Conservation (phyloP, 2,329 filamentous ascomycete genomes). For the Fusarium floridanum region DNA sequence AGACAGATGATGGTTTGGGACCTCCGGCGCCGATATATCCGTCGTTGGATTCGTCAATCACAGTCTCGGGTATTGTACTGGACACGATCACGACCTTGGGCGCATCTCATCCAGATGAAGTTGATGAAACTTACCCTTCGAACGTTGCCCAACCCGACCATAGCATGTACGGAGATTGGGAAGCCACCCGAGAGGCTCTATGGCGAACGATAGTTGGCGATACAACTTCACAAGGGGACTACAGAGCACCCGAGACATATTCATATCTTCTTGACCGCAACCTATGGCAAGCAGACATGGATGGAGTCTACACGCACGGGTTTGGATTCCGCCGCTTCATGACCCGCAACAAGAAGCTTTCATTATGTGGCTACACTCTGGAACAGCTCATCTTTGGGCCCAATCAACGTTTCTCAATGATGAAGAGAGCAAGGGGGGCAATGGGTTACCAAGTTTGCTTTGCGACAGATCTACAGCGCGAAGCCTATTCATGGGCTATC, state of each 20-base stretch:
- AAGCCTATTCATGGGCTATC: background rate
- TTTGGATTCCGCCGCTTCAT: constrained; percentile 9
- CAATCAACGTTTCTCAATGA: background rate
- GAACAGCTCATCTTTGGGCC: constrained; percentile 1
- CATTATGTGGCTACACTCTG: background rate
- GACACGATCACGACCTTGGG: background rate
- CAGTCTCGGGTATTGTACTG: background rate
- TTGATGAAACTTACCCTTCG: too few species aligned
- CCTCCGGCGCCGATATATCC: background rate
- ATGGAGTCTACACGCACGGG: background rate
- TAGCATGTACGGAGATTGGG: too few species aligned
- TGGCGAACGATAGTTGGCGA: background rate
- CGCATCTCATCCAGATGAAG: too few species aligned
- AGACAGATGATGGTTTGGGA: background rate
- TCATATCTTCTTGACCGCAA: background rate
- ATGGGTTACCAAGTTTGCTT: background rate
- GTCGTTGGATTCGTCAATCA: background rate
- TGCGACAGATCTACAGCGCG: background rate
- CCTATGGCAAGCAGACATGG: background rate
- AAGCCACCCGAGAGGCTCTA: too few species aligned
- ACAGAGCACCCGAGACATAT: background rate
- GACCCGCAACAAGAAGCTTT: background rate
- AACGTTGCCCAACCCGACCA: too few species aligned
- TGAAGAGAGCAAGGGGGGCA: background rate
- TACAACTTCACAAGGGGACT: background rate